Evolutionary conservation across 2,329 filamentous ascomycete genomes (phyloP), one percentile per base, ranked within the genome.

Genomic region (Apiospora koreana): DNA sequence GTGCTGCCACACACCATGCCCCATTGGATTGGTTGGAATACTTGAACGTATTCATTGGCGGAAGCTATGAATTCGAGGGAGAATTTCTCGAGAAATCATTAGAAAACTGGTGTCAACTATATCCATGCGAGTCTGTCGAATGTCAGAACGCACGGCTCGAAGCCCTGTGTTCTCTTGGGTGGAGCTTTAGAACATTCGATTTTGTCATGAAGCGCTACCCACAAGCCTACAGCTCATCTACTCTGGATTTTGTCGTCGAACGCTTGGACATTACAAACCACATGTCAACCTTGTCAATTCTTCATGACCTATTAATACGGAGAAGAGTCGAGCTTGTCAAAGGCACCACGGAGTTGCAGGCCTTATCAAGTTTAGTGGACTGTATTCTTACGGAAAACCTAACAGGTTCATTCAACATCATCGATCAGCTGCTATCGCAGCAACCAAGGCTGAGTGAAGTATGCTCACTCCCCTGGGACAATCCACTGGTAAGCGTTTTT

Each of bases 41-140:
- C 2, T 8, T 28, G 5, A 10, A 10, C 6, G 3, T n/a, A 1
- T 6, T 8, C n/a, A 25, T 28, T n/a, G 3, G 1, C 16, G 0
- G 3, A 0, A 10, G 3, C 28, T 28, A 9, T 21, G 50, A 35
- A 10, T 12, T 2, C 38, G 4, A 4, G 7, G 35, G 2, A 21
- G 38, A 45, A 28, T 6, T 21, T 1, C 9, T 1, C 23, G 6
- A 66, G 21, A 28, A 0, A 7, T 18, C 21, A 6, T 4, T 43
- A 1, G 64, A 31, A 18, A 14, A 43, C 4, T 66, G n/a, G 41
- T 45, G 3, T 31, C 41, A 23, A 21, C 10, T 31, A 3, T 45
- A 43, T 14, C 64, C 41, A 8, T 21, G 38, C 21, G 31, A 45
- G 5, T 66, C 35, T n/a, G 1, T 25, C 64, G 2, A 21, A 2